Evolutionary conservation across 129 eudicot genomes (phyloP).

Genomic region (Escallonia herrerae): DNA sequence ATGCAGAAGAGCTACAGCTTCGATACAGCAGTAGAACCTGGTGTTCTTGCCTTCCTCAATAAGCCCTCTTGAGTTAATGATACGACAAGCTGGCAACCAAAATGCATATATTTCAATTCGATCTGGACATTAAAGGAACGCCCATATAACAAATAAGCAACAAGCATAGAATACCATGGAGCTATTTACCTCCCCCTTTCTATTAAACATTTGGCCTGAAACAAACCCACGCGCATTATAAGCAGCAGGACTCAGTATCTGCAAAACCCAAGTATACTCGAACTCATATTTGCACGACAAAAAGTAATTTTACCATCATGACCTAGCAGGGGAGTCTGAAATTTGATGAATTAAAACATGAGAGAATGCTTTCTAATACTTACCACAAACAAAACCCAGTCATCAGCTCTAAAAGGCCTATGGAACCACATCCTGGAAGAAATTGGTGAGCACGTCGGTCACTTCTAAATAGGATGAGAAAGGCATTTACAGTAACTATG

Average conservation of each 20-base stretch:
- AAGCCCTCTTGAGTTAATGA: constrained; percentile 86
- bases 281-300: background rate
- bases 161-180: background rate
- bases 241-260: constrained; percentile 81
- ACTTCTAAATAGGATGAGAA: background rate
- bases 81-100: constrained; percentile 69
- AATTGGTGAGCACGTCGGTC: background rate
- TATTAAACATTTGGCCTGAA: constrained; percentile 70
- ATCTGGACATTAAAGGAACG: no score
- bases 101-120: background rate
- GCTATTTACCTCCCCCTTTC: constrained; percentile 74
- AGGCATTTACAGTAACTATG: background rate
- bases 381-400: constrained; percentile 88
- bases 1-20: constrained; percentile 43
- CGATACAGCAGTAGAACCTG: constrained; percentile 32
- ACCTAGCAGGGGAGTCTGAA: background rate
- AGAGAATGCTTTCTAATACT: constrained; percentile 14
- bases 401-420: constrained; percentile 84
- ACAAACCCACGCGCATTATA: constrained; percentile 75
- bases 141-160: background rate
- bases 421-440: constrained; percentile 93
- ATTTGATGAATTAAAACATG: background rate
- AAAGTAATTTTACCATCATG: background rate
- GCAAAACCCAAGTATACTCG: constrained; percentile 2
- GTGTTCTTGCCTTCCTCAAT: constrained; percentile 45